These are phyloP conservation scores for Globisporangium viniferum DNA, from an alignment of 352 stramenopile genomes.

Conservation along the genomic window DNA sequence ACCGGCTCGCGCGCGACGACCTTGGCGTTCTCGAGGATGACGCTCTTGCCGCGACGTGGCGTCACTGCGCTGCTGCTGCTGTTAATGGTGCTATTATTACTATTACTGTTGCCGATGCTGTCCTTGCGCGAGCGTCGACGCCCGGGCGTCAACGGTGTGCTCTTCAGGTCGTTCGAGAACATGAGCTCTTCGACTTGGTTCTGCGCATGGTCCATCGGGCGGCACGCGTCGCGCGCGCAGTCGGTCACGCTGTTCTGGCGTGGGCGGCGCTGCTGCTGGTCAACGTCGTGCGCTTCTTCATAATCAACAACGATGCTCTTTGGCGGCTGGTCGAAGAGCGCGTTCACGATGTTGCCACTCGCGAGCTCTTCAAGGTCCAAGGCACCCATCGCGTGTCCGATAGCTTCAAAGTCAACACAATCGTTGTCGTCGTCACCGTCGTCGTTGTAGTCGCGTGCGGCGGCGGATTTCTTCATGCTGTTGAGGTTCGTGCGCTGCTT, in stretches of 20 bases:
- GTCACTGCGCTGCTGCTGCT: background rate
- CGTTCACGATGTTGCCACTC: conserved; percentile 11
- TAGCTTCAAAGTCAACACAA: conserved; percentile 8
- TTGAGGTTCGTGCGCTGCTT: conserved; percentile 7
- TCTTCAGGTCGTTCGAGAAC: conserved; percentile 1
- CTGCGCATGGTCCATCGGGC: conserved; percentile 30
- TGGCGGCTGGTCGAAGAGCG: conserved; percentile 11
- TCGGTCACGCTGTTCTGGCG: conserved; percentile 18
- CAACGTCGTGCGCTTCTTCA: conserved; percentile 27
- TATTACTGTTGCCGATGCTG: conserved; percentile 16
- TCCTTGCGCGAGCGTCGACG: conserved; percentile 31
- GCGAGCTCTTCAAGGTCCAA: conserved; percentile 56
- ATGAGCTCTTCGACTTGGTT: conserved; percentile 11
- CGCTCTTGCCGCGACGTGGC: conserved; percentile 29
- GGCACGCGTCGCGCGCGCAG: conserved; percentile 47
- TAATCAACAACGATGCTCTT: conserved; percentile 66
- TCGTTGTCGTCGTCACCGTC: background rate
- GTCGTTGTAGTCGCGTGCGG: background rate
- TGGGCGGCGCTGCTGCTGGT: conserved; percentile 20
- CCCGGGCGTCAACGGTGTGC: conserved; percentile 4
- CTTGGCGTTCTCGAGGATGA: conserved; percentile 21
- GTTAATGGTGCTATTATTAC: background rate
- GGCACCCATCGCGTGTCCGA: conserved; percentile 13
- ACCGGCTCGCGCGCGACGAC: conserved; percentile 7
- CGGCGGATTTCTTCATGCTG: background rate